Base-by-base conservation (phyloP, 2,329 filamentous ascomycete species). In the Neocatenulostroma microsporum region DNA sequence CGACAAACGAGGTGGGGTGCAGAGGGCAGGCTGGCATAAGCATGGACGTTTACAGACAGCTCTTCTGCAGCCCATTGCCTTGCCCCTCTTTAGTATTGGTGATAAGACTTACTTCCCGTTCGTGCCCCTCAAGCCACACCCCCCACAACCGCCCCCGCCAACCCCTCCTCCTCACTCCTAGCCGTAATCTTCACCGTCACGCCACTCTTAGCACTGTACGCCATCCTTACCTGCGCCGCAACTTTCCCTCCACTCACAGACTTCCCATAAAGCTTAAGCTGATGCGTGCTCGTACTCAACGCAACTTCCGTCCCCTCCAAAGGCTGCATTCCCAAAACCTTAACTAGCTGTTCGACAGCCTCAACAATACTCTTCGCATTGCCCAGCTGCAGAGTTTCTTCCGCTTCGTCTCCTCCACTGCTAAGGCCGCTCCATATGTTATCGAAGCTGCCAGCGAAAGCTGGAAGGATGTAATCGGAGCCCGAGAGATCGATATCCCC, bases 101-200 rank as follows among this genome's bases (percentile, higher is more conserved):
- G n/a, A n/a, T n/a, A n/a, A n/a, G n/a, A n/a, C n/a, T n/a, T n/a
- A n/a, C n/a, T n/a, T n/a, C n/a, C n/a, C n/a, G n/a, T n/a, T n/a
- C n/a, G n/a, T n/a, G n/a, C n/a, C 9, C 23, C 8, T 21, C 76
- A 93, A 60, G 84, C 80, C 60, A 95, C 80, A 53, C 85, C 87
- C 49, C 78, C 84, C 59, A 95, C 75, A 42, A 96, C 78, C 62
- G 93, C 70, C 42, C 79, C 74, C 44, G 91, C 87, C 56, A 98
- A 80, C 38, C 85, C 85, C 58, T 91, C 85, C 65, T 98, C 91
- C 62, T 98, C 91, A 61, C 83, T 84, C 58, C 91, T 76, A 43
- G 89, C 84, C 35, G 82, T 84, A 52, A 98, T 86, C 76, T 96
- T 96, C 55, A 89, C 93, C 40, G 91, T 95, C 18, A 96, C 87